Percentiles rank a stretch among this genome's conserved stretches.
Conservation (phyloP, 1,284 basidiomycete species). For the Takashimella koratensis region DNA sequence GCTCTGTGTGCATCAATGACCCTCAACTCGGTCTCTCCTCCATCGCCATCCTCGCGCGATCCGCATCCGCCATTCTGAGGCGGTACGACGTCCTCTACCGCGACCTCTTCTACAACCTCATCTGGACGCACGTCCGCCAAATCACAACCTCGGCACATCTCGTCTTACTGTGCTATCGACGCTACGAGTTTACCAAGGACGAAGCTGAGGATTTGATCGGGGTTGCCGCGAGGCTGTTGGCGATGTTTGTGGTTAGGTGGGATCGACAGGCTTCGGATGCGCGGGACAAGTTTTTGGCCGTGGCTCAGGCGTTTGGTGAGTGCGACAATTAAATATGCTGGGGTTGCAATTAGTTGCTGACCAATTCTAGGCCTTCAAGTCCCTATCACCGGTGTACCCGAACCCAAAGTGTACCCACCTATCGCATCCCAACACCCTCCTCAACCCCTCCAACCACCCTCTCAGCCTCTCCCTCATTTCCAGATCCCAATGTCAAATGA, state of each 20-base stretch:
- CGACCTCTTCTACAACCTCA: constrained; percentile 11
- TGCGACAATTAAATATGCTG: no score
- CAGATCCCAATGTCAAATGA: no score
- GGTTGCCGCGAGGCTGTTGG: constrained; percentile 13
- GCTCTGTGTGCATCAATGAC: constrained; percentile 11
- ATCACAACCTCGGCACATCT: constrained; percentile 18
- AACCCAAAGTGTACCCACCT: background rate
- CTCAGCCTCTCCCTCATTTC: no score
- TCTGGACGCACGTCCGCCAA: constrained; percentile 17
- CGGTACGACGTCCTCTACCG: constrained; percentile 13
- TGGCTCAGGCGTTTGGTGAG: constrained; percentile 10
- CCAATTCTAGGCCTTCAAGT: background rate
- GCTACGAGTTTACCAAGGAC: constrained; percentile 15
- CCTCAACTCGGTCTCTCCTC: constrained; percentile 11
- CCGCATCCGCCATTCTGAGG: constrained; percentile 13
- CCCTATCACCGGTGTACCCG: background rate
- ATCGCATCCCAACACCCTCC: background rate
- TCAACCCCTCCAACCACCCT: background rate
- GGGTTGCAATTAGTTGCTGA: no score
- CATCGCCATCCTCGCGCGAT: constrained; percentile 18
- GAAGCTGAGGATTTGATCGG: constrained; percentile 17
- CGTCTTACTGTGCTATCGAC: constrained; percentile 17
- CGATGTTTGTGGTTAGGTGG: constrained; percentile 17
- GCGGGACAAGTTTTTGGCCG: constrained; percentile 6
- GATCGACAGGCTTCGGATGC: constrained; percentile 4